Evolutionary conservation across 208 protist species (phyloP), one percentile per base, ranked within the genome.

Genomic region (Porcisia deanei): DNA sequence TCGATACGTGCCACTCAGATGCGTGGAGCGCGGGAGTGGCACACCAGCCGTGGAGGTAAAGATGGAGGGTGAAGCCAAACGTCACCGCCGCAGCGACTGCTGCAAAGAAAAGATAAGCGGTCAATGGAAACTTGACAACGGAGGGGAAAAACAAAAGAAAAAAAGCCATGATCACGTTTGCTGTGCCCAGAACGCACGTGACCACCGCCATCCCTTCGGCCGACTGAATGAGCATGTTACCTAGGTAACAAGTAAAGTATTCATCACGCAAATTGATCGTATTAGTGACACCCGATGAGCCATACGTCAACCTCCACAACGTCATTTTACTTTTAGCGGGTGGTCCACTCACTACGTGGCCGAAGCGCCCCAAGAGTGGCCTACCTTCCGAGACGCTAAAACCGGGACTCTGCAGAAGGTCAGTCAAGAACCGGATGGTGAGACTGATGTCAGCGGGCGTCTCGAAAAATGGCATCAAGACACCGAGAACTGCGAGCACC

Each of bases 31-130:
- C 65, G 58, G 58, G 52, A 6, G 61, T 58, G 8, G 9, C 58
- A 60, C 88, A 92, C 88, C 88, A 92, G 12, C 75, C 75, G 25
- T 81, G 64, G 20, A 85, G 71, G 74, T 88, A 92, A 53, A 86
- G 83, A 20, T 85, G 37, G 5, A 87, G 67, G 37, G 85, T 52
- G 2, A 88, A 22, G 53, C 71, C 74, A 54, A 85, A 70, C 14
- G 84, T 81, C 22, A 75, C 75, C 10, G 71, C 78, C 45, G 76
- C 74, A 0, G 72, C 66, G 8, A 20, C 75, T 1, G 72, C 64
- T 0, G 87, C 55, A 0, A 87, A 22, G 1, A 91, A 70, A 45
- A 85, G 83, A 71, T 89, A 92, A 18, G 87, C 34, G 0, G 72
- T 55, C 1, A 92, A 69, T 14, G 85, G 80, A 34, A 78, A 69